Evolutionary conservation across 1,284 basidiomycete genomes (phyloP), one percentile per base, ranked within the genome.

Genomic region (Sphaerobolus stellatus): DNA sequence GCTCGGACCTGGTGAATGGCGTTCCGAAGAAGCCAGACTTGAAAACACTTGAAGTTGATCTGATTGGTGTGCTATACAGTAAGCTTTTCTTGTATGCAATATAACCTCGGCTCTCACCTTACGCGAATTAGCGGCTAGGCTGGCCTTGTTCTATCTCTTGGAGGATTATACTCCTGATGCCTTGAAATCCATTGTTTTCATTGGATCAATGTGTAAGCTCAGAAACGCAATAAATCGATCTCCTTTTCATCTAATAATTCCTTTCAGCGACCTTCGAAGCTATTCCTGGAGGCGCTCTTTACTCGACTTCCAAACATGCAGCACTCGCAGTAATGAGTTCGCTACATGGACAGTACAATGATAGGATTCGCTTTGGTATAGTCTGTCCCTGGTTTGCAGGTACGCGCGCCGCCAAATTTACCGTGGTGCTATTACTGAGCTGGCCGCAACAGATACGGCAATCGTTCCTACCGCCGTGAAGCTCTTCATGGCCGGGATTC

Each of bases 151-250:
- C 60, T 83, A 82, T 61, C 66, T 84, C 16, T 64, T 63, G 36
- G 57, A 73, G 9, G 61, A 66, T 45, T 50, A 61, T 46, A 68
- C 58, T 47, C 52, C 61, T 24, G 60, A 64, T 34, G 67, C 66
- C 30, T 64, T 79, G 44, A 82, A 82, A 60, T 66, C 80, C 4
- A 59, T 84, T 30, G 69, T 83, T 30, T 65, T 84, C 20, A 71
- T 83, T 34, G 82, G 81, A 11, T 83, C 81, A 9, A 77, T 83
- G 66, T 76, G 80, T 79, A 56, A 28, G 70, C n/a, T n/a, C n/a
- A n/a, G n/a, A n/a, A n/a, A n/a, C n/a, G n/a, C n/a, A n/a, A n/a
- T n/a, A n/a, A n/a, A n/a, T 61, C 9, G 47, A 22, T 49, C 46
- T 43, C 31, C 47, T 54, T 20, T 48, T 25, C 22, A 44, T 22